Evolutionary conservation across 1,284 basidiomycete genomes (phyloP), one percentile per base, ranked within the genome.

Genomic region (Xanthoconium separans): DNA sequence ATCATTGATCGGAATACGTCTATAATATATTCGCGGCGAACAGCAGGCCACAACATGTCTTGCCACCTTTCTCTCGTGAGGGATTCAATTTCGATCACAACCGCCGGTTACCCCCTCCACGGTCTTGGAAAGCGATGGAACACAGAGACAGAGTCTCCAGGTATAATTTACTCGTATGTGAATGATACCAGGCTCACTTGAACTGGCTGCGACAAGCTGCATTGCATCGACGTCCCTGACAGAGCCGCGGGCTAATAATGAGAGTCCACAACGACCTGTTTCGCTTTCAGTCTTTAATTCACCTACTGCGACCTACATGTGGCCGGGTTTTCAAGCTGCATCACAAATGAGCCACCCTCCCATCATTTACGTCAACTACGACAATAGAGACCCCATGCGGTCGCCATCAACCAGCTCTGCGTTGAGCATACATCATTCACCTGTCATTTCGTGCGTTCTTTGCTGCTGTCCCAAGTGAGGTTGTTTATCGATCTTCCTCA

Each of bases 261-360:
- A 66, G 44, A 56, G 56, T 58, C 57, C 50, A 30, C 70, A 70
- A 55, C 70, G 62, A 64, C 71, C 69, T 43, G 65, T 70, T 44
- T 73, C 69, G 47, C 60, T 70, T 53, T 70, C 69, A 43, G 69
- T 70, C 56, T 70, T 70, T 69, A 73, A 73, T 63, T 70, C 71
- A 55, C 69, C 69, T 50, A 70, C 71, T 61, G 69, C 72, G 60
- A 73, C 71, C 55, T 73, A 73, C 68, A 73, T 73, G 70, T 70
- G 69, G 69, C 71, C 72, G 12, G 62, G 69, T 58, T 68, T 73
- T 56, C 69, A 72, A 57, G 67, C 71, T 51, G 66, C 72, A 22
- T 70, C 69, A 47, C 69, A 73, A 63, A 72, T 72, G 68, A 61
- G 58, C 52, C 62, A 73, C 59, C 69, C 68, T 51, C 69, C 71